Evolutionary conservation across 2,329 filamentous ascomycete genomes (phyloP), one percentile per base, ranked within the genome.

Genomic region (Leptodontidium sp.): DNA sequence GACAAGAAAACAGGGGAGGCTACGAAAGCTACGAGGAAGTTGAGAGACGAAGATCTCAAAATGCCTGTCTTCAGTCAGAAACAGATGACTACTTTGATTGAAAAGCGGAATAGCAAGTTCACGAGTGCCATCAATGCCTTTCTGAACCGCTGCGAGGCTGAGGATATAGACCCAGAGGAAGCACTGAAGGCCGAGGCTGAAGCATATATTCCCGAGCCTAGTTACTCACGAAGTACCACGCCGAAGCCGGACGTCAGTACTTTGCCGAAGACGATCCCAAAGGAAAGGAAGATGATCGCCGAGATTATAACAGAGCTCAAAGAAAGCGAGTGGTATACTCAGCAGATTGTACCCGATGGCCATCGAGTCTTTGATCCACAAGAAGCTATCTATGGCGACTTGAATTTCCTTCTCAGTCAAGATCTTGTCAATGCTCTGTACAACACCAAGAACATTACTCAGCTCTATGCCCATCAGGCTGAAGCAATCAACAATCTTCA

Each of bases 21-120:
- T 0, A 88, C 86, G 0, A 91, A 90, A 65, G 86, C 91, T 0
- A 88, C 85, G 14, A 86, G 89, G 67, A 92, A 88, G 75, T 83
- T 94, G 71, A 86, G 88, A 68, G 87, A 94, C 24, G 94, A 97
- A 76, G 89, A 93, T 69, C 78, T 98, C 73, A 97, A 92, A 80
- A 93, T 98, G 89, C 96, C 95, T 0, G 92, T 97, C 9, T 98
- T 90, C 81, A 93, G 93, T 71, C 94, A 97, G 80, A 94, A 94
- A 79, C 93, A 97, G 80, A 93, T 98, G 91, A 90, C 92, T 77
- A 87, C 85, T 64, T 79, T 98, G 73, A 98, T 99, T 74, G 93
- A 95, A 80, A 96, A 95, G 81, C 86, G 96, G 59, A 98, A 98
- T 76, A 83, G 83, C 64, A 96, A 94, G 77, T 98, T 98, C 76